These are phyloP conservation scores for Metschnikowia chrysomelidarum DNA, from an alignment of 805 yeast genomes.

Conservation along the genomic window DNA sequence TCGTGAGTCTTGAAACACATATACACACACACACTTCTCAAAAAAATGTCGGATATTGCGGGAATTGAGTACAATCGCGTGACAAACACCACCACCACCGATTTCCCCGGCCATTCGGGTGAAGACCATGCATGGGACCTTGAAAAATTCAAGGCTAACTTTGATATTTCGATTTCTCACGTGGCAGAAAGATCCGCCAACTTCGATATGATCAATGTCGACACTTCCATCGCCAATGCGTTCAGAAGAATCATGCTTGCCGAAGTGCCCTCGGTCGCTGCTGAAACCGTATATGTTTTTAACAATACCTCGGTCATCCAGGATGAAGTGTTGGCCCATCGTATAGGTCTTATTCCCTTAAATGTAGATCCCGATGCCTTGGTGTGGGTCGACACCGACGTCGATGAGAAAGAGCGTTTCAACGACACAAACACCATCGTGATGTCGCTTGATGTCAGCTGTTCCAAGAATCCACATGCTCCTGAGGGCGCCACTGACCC, in stretches of 20 bases:
- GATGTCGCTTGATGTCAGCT: conserved; percentile 72
- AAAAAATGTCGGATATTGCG: conserved; percentile 51
- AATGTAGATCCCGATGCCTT: conserved; percentile 87
- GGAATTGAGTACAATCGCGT: conserved; percentile 90
- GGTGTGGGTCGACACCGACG: conserved; percentile 71
- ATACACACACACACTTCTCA: no score
- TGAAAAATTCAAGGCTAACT: conserved; percentile 67
- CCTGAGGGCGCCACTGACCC: conserved; percentile 78
- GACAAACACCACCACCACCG: conserved; percentile 83
- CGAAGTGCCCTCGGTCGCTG: conserved; percentile 94
- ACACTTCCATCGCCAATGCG: conserved; percentile 93
- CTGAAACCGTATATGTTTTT: conserved; percentile 85
- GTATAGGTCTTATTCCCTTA: conserved; percentile 90
- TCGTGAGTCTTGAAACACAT: no score
- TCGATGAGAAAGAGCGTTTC: conserved; percentile 62
- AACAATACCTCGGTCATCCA: conserved; percentile 96
- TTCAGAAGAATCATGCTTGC: conserved; percentile 96
- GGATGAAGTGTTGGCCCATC: conserved; percentile 94
- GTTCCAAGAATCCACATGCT: conserved; percentile 84
- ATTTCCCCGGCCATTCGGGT: conserved; percentile 82
- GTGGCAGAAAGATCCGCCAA: conserved; percentile 70
- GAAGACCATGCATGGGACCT: conserved; percentile 79
- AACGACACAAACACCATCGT: conserved; percentile 91
- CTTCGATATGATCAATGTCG: conserved; percentile 83
- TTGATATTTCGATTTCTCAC: conserved; percentile 65